Percentiles rank a stretch among this genome's conserved stretches.
phyloP scores from a whole-genome alignment of 2,329 filamentous ascomycete genomes.

The Aspergillus brunneoviolaceus region DNA sequence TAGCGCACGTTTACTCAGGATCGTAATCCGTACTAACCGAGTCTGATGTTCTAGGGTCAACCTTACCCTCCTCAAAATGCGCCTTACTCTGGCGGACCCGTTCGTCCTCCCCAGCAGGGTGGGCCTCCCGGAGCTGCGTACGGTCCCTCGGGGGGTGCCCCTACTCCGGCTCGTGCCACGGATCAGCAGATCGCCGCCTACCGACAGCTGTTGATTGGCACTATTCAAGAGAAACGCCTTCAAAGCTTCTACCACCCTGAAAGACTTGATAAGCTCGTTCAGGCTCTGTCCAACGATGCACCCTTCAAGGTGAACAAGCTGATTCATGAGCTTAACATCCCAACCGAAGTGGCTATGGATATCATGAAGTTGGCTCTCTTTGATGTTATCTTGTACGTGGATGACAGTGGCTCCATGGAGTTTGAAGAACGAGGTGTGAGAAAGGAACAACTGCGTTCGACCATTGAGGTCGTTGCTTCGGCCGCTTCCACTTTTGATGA shows the following conservation, averaged over 20 bases:
- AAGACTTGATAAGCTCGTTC: conserved; percentile 38
- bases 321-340: conserved; percentile 57
- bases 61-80: conserved; percentile 33
- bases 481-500: conserved; percentile 68
- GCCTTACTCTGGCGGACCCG: conserved; percentile 31
- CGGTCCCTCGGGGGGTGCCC: conserved; percentile 28
- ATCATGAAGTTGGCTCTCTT: conserved; percentile 63
- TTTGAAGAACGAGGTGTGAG: conserved; percentile 67
- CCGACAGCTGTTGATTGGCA: conserved; percentile 55
- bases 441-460: conserved; percentile 65
- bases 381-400: conserved; percentile 64
- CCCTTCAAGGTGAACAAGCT: conserved; percentile 54
- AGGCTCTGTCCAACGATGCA: conserved; percentile 33
- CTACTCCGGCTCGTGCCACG: conserved; percentile 41
- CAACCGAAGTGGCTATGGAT: conserved; percentile 61
- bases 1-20: not conserved
- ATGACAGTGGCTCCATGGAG: conserved; percentile 69
- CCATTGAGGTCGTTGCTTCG: conserved; percentile 62
- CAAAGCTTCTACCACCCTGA: conserved; percentile 60
- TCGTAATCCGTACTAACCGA: not conserved
- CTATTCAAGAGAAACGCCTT: conserved; percentile 61
- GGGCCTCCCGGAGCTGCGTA: conserved; percentile 27
- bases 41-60: conserved; percentile 18
- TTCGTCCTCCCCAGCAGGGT: conserved; percentile 18
- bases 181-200: conserved; percentile 56